Evolutionary conservation across 1,284 basidiomycete species (phyloP).

Genomic region (Trametes polyzona): DNA sequence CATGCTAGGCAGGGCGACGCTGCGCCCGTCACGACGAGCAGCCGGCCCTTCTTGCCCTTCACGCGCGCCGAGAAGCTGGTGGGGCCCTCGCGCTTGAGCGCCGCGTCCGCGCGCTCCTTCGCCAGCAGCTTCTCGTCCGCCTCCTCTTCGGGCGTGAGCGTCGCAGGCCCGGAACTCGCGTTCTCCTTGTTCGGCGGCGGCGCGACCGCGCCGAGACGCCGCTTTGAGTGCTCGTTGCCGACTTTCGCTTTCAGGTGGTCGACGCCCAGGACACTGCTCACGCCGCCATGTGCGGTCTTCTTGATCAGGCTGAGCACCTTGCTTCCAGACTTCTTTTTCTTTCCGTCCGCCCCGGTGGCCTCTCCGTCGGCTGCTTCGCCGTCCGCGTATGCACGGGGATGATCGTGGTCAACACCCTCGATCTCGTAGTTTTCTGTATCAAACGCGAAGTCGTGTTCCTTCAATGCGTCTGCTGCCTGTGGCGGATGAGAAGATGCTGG

Average conservation of each 20-base stretch:
- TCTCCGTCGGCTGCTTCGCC: conserved; percentile 6
- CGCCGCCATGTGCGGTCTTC: conserved; percentile 30
- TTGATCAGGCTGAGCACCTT: conserved; percentile 30
- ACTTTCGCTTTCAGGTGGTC: conserved; percentile 35
- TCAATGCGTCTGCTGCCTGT: conserved; percentile 23
- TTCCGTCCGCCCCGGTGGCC: not conserved
- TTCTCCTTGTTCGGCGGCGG: conserved; percentile 1
- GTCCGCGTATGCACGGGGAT: conserved; percentile 1
- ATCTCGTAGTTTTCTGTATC: conserved; percentile 31
- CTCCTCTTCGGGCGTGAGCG: not conserved
- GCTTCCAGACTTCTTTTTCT: conserved; percentile 26
- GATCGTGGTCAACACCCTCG: conserved; percentile 27
- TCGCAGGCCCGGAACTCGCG: not conserved
- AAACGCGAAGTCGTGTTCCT: conserved; percentile 27
- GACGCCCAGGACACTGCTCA: conserved; percentile 30
- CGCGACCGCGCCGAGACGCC: conserved; percentile 31
- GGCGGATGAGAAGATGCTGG: conserved; percentile 10
- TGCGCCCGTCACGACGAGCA: conserved; percentile 33
- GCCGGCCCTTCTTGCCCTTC: conserved; percentile 32
- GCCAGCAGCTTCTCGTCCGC: conserved; percentile 5
- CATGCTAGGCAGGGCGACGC: conserved; percentile 35
- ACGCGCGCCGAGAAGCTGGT: conserved; percentile 33
- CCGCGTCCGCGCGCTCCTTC: conserved; percentile 16
- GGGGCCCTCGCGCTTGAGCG: conserved; percentile 32
- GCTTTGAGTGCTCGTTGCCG: conserved; percentile 33